These are phyloP conservation scores for Blastomyces emzantsi DNA, from an alignment of 2,329 filamentous ascomycete genomes.

Conservation along the genomic window DNA sequence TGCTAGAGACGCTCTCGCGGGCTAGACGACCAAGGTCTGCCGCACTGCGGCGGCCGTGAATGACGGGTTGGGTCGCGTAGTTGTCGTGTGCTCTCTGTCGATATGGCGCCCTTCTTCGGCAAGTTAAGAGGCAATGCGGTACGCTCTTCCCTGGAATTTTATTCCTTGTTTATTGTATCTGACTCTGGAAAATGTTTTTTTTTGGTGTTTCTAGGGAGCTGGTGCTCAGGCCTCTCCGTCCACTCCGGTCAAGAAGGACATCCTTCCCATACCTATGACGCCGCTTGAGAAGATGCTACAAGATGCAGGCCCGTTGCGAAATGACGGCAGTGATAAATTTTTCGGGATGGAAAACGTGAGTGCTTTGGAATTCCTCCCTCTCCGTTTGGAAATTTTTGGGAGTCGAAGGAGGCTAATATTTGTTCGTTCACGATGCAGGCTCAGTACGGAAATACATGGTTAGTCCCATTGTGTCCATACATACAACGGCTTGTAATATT, in stretches of 20 bases:
- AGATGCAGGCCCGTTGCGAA: constrained; percentile 68
- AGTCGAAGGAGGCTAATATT: constrained; percentile 16
- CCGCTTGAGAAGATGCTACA: constrained; percentile 66
- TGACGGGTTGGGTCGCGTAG: constrained; percentile 13
- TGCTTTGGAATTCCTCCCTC: constrained; percentile 16
- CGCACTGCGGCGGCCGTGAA: constrained; percentile 17
- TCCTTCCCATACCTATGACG: constrained; percentile 47
- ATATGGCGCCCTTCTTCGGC: constrained; percentile 35
- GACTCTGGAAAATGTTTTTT: constrained; percentile 19
- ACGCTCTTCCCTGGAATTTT: constrained; percentile 17
- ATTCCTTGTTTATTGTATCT: background rate
- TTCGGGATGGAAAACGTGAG: constrained; percentile 96
- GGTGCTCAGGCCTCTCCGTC: constrained; percentile 39
- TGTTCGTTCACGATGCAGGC: constrained; percentile 19
- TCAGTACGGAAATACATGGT: constrained; percentile 98
- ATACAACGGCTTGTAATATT: constrained; percentile 1
- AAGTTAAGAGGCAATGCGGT: constrained; percentile 34
- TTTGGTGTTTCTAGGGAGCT: constrained; percentile 34
- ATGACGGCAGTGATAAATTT: constrained; percentile 94
- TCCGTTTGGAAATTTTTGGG: background rate
- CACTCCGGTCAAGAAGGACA: constrained; percentile 50
- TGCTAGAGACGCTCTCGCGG: constrained; percentile 7
- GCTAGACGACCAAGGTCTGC: constrained; percentile 8
- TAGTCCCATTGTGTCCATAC: constrained; percentile 28
- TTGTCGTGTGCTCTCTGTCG: constrained; percentile 20